Evolutionary conservation across 108 stramenopile species (phyloP), one percentile per base, ranked within the genome.

Genomic region (Cylindrotheca fusiformis): DNA sequence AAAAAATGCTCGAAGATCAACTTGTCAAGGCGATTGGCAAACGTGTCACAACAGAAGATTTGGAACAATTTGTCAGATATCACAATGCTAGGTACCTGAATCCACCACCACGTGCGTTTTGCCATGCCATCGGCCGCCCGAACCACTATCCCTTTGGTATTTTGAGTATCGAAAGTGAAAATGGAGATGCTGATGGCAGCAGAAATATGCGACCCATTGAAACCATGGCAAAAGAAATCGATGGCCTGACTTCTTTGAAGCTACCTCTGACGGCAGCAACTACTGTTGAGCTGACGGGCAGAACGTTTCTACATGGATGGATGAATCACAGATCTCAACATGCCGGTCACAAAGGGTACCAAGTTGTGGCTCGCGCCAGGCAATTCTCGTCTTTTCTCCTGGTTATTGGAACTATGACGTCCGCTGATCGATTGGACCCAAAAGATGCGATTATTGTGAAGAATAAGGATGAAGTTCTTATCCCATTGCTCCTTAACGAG

Each of bases 381-480:
- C 89, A 94, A 45, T 94, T 94, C 66, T 87, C 86, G 1, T 72
- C 82, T 5, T 94, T 89, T 51, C 49, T 94, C 0, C 68, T 94
- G 20, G 50, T 94, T 17, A 60, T 94, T 44, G 95, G 95, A 6
- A 86, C 61, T 6, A 87, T 96, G 62, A 54, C 71, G 2, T 80
- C 79, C 1, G 54, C 66, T 1, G 56, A 82, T 24, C 45, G 59
- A 1, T 74, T 96, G 48, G 75, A 86, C 4, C 91, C 95, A 5
- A 73, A 88, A 71, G 76, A 90, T 63, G 95, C 91, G 0, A 82
- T 92, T 30, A 86, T 96, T 21, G 21, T 96, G 1, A 65, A 79
- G 25, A 90, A 95, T 76, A 96, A 93, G 81, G 95, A 96, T 58
- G 91, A 93, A 52, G 60, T 90, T 1, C 32, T 85, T 14, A 83